A percentile compares a stretch with the other conserved stretches of the same genome.
Evolutionary conservation across 306 rosid species (phyloP).

Genomic region (Sesbania bispinosa): DNA sequence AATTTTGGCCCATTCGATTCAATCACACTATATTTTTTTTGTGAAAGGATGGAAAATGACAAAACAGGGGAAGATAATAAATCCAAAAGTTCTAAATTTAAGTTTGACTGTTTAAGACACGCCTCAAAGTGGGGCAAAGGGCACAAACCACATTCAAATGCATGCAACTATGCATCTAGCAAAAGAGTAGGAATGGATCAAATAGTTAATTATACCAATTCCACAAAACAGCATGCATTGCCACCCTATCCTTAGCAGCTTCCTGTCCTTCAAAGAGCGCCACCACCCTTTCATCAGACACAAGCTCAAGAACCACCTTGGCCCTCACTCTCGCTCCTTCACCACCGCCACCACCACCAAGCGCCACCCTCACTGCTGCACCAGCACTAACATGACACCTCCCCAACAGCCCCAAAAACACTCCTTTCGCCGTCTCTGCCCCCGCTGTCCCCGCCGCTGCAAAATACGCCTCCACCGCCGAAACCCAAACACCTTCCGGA

Average conservation of each 20-base stretch:
- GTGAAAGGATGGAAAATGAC: background rate
- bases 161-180: background rate
- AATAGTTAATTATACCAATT: slow-evolving; percentile 68
- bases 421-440: slow-evolving; percentile 84
- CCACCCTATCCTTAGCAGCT: slow-evolving; percentile 55
- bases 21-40: background rate
- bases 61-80: background rate
- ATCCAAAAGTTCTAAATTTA: background rate
- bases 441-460: slow-evolving; percentile 76
- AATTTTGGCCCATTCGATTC: background rate
- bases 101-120: background rate
- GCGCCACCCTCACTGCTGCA: slow-evolving; percentile 78
- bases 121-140: background rate
- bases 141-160: background rate
- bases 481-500: slow-evolving; percentile 87
- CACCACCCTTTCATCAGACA: slow-evolving; percentile 80
- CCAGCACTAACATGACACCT: slow-evolving; percentile 84
- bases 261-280: slow-evolving; percentile 66
- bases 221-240: slow-evolving; percentile 90
- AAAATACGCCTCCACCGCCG: slow-evolving; percentile 83
- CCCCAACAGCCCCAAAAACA: slow-evolving; percentile 80
- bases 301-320: slow-evolving; percentile 82
- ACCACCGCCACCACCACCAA: slow-evolving; percentile 43
- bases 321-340: slow-evolving; percentile 72
- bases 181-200: slow-evolving; percentile 10